Evolutionary conservation across 345 rosid species (phyloP).

Genomic region (Sapria himalayana): DNA sequence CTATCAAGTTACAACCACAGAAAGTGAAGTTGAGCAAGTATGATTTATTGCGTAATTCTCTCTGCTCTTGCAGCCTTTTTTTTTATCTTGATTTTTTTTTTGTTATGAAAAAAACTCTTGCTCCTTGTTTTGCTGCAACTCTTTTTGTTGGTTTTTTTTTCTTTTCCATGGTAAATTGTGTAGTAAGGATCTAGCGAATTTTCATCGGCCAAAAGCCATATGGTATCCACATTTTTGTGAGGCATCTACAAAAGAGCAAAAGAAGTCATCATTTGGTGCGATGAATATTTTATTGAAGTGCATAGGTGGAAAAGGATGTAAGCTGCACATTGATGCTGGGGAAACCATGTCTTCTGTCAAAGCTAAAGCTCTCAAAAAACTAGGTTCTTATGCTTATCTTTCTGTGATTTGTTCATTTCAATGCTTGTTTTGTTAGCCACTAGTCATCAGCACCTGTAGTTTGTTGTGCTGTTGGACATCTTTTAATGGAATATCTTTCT

Average conservation of each 20-base stretch:
- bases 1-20: conserved; percentile 80
- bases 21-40: conserved; percentile 95
- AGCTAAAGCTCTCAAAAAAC: conserved; percentile 77
- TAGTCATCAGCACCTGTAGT: too few relatives aligned
- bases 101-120: too few relatives aligned
- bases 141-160: too few relatives aligned
- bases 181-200: conserved; percentile 88
- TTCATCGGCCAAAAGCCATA: conserved; percentile 84
- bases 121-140: too few relatives aligned
- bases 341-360: conserved; percentile 65
- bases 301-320: conserved; percentile 94
- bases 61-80: too few relatives aligned
- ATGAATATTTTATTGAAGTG: conserved; percentile 84
- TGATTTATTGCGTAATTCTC: conserved; percentile 12
- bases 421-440: conserved; percentile 3
- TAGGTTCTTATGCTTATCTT: conserved; percentile 37
- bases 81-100: too few relatives aligned
- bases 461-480: too few relatives aligned
- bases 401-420: not conserved
- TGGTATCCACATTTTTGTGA: conserved; percentile 97
- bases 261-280: conserved; percentile 58
- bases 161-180: too few relatives aligned
- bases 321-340: conserved; percentile 67
- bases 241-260: conserved; percentile 75
- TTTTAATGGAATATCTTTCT: too few relatives aligned